These are phyloP conservation scores for Gloeopeniophorella convolvens DNA, from an alignment of 768 basidiomycete species.

Conservation along the genomic window DNA sequence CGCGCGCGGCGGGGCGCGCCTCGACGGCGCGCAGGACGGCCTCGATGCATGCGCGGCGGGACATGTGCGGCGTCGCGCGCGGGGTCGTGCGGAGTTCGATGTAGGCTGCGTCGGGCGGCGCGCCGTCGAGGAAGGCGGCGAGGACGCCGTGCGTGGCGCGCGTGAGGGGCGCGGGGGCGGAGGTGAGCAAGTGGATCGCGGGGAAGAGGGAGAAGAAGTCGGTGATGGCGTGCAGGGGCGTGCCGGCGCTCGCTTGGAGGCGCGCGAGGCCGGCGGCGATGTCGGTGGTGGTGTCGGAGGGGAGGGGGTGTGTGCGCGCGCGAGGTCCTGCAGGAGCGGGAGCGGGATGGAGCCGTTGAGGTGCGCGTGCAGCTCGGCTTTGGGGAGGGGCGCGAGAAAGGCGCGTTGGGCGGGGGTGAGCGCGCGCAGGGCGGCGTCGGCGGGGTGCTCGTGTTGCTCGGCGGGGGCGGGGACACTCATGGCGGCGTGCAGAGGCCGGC, in stretches of 20 bases:
- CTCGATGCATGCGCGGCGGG: conserved; percentile 51
- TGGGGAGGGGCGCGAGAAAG: conserved; percentile 62
- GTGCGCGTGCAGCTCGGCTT: conserved; percentile 84
- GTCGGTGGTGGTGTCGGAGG: neutral
- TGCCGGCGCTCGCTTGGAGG: conserved; percentile 35
- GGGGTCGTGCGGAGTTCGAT: conserved; percentile 85
- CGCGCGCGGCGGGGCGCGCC: conserved; percentile 41
- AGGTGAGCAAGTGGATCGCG: conserved; percentile 71
- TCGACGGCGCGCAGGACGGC: conserved; percentile 62
- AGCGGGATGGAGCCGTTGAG: conserved; percentile 82
- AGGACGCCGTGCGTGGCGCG: conserved; percentile 63
- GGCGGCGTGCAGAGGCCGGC: neutral
- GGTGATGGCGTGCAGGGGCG: conserved; percentile 48
- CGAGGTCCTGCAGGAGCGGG: conserved; percentile 53
- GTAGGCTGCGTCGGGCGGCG: conserved; percentile 50
- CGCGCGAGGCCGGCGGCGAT: conserved; percentile 39
- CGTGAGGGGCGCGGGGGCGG: conserved; percentile 47
- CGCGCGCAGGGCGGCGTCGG: conserved; percentile 46
- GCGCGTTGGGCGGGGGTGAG: conserved; percentile 43
- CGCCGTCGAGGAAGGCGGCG: conserved; percentile 47
- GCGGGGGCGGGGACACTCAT: conserved; percentile 3
- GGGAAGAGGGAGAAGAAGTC: conserved; percentile 76
- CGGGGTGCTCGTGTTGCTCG: conserved; percentile 27
- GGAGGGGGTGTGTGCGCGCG: conserved; percentile 31
- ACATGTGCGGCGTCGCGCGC: conserved; percentile 51